Base-by-base conservation (phyloP, 352 stramenopile genomes). In the Pythium phragmitis region DNA sequence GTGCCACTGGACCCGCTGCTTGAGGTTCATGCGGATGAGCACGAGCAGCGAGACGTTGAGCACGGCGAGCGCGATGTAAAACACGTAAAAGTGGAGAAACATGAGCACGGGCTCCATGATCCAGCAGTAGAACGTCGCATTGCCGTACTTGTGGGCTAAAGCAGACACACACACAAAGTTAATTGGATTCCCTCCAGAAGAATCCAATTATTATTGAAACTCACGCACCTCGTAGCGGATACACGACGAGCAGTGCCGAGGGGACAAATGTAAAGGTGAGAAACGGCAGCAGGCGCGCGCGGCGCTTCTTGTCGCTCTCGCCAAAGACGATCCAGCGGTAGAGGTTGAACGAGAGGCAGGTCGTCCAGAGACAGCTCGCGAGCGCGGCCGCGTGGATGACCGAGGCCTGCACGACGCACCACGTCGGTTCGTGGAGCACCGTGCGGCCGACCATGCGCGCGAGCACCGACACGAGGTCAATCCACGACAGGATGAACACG, bases 41-140 rank as follows among this genome's bases (percentile, higher is more conserved):
- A 77, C 65, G 14, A 90, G 72, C 28, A 92, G 70, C 28, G 85
- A 68, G 48, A 89, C 70, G 68, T 92, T 93, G 65, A 91, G 85
- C 33, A 88, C 64, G 43, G 89, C 75, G 68, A 89, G 78, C 53
- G 79, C 48, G 33, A 85, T 50, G 56, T 91, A 89, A 60, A 89
- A 88, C 36, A 79, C 49, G 63, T 93, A 92, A 63, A 91, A 94
- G 42, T 90, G 87, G 7, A 88, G 49, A 36, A 93, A 85, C 70
- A 91, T 86, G 62, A 78, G 73, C 19, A 73, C 62, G 26, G 84
- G 77, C 23, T 92, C 78, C 26, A 72, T 68, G 51, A 95, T 69
- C 82, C 82, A 95, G 72, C 86, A 95, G 67, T 83, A 92, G 70
- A 92, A 92, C 45, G 82, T 93, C 45, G 84, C 77, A 66, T 93